Percentiles rank a stretch among this genome's conserved stretches.
These are phyloP conservation scores for Dichotomopilus funicola DNA, from an alignment of 2,329 filamentous ascomycete species.

Conservation along the genomic window DNA sequence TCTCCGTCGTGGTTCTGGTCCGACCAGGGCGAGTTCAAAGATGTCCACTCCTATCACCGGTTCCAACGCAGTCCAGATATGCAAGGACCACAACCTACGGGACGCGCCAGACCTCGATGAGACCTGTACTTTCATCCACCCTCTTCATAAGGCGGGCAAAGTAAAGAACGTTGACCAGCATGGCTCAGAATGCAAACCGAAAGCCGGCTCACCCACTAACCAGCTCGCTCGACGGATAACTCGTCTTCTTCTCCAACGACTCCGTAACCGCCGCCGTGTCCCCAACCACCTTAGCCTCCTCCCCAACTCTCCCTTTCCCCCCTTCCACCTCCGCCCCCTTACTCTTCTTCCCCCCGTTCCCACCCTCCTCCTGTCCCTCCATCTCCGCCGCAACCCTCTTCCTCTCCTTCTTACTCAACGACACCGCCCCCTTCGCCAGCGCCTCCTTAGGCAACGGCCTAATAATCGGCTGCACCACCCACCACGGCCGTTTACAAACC, in stretches of 20 bases:
- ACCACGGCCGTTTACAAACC: constrained; percentile 75
- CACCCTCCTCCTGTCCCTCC: constrained; percentile 9
- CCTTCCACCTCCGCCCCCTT: neutral
- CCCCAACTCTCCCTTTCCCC: neutral
- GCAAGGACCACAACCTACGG: too few species aligned
- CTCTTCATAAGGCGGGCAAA: too few species aligned
- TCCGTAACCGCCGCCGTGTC: neutral
- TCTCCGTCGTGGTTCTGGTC: too few species aligned
- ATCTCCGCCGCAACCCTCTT: constrained; percentile 22
- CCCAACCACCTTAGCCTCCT: too few species aligned
- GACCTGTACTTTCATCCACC: too few species aligned
- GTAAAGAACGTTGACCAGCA: too few species aligned
- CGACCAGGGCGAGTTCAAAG: too few species aligned
- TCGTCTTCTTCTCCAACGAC: constrained; percentile 14
- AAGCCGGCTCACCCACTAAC: constrained; percentile 14
- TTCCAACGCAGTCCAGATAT: too few species aligned
- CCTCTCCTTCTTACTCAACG: constrained; percentile 50
- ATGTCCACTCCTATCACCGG: too few species aligned
- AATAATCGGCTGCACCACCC: constrained; percentile 83
- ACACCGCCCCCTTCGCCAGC: constrained; percentile 70
- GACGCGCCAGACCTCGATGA: too few species aligned
- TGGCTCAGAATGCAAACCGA: too few species aligned
- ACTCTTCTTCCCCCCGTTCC: constrained; percentile 1
- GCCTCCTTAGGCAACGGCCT: constrained; percentile 84
- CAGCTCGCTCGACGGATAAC: constrained; percentile 14